These are phyloP conservation scores for Salvia miltiorrhiza DNA, from an alignment of 257 asterid species.

Conservation along the genomic window DNA sequence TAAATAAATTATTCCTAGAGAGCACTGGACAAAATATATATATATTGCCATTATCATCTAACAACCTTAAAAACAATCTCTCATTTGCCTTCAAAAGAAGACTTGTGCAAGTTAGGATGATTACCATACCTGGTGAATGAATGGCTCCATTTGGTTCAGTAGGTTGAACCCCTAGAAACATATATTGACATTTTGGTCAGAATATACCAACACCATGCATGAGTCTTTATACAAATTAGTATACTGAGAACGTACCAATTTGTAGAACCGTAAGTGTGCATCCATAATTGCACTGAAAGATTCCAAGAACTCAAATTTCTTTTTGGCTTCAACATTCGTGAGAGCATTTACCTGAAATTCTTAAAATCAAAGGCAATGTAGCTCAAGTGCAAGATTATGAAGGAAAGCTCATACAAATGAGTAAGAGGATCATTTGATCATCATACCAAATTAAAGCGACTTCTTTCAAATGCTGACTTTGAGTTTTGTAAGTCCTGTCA, in stretches of 20 bases:
- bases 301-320: slow-evolving; percentile 91
- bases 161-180: slow-evolving; percentile 77
- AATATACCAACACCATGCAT: slow-evolving; percentile 19
- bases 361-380: slow-evolving; percentile 37
- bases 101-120: slow-evolving; percentile 14
- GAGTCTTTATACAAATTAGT: slow-evolving; percentile 7
- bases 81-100: slow-evolving; percentile 16
- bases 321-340: slow-evolving; percentile 81
- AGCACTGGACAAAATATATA: background rate
- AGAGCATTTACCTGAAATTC: slow-evolving; percentile 88
- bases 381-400: slow-evolving; percentile 15
- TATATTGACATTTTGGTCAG: slow-evolving; percentile 20
- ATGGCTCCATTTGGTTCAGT: slow-evolving; percentile 88
- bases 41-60: slow-evolving; percentile 9
- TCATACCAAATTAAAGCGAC: slow-evolving; percentile 90
- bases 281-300: slow-evolving; percentile 98
- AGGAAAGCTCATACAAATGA: slow-evolving; percentile 14
- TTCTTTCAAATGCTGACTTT: slow-evolving; percentile 89
- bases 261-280: slow-evolving; percentile 90
- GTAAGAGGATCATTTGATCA: slow-evolving; percentile 25
- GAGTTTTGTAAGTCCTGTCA: slow-evolving; percentile 92
- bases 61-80: background rate
- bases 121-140: slow-evolving; percentile 78
- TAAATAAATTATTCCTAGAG: background rate
- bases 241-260: slow-evolving; percentile 54